A percentile compares a stretch with the other conserved stretches of the same genome.
These are phyloP conservation scores for Cercospora canescens DNA, from an alignment of 2,329 filamentous ascomycete species.

Conservation along the genomic window DNA sequence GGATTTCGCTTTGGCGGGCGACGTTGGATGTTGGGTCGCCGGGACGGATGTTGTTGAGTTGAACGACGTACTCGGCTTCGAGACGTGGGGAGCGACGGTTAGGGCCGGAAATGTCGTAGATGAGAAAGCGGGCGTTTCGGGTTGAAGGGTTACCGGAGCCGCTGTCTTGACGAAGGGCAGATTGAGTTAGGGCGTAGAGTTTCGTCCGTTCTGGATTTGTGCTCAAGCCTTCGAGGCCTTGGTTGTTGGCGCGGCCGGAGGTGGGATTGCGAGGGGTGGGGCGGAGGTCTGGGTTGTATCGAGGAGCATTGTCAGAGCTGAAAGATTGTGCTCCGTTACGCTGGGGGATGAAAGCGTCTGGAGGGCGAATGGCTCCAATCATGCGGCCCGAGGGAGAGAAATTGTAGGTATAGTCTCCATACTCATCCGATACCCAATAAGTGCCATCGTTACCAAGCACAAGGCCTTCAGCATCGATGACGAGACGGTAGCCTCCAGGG, in stretches of 20 bases:
- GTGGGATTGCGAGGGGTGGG: conserved; percentile 58
- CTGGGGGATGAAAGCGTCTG: conserved; percentile 63
- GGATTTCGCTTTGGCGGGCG: conserved; percentile 69
- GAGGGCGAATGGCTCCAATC: conserved; percentile 63
- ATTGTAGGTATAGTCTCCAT: conserved; percentile 64
- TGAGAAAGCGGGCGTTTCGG: conserved; percentile 61
- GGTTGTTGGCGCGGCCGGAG: conserved; percentile 69
- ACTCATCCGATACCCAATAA: conserved; percentile 72
- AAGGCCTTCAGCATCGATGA: conserved; percentile 67
- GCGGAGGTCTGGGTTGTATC: conserved; percentile 54
- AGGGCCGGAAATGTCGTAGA: conserved; percentile 59
- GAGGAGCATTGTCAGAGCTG: conserved; percentile 63
- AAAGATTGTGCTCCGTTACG: conserved; percentile 64
- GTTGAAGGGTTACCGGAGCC: conserved; percentile 56
- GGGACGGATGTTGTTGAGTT: conserved; percentile 50
- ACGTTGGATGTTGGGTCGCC: conserved; percentile 55
- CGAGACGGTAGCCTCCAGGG: conserved; percentile 59
- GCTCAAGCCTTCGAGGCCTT: conserved; percentile 72
- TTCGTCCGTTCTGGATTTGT: conserved; percentile 62
- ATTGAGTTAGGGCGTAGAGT: conserved; percentile 67
- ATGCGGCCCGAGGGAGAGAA: conserved; percentile 61
- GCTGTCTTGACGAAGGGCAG: conserved; percentile 63
- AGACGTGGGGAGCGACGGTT: conserved; percentile 26
- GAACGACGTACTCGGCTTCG: conserved; percentile 64
- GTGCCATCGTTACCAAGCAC: conserved; percentile 59